Evolutionary conservation across 1,284 basidiomycete species (phyloP).

Genomic region (Flammula alnicola): DNA sequence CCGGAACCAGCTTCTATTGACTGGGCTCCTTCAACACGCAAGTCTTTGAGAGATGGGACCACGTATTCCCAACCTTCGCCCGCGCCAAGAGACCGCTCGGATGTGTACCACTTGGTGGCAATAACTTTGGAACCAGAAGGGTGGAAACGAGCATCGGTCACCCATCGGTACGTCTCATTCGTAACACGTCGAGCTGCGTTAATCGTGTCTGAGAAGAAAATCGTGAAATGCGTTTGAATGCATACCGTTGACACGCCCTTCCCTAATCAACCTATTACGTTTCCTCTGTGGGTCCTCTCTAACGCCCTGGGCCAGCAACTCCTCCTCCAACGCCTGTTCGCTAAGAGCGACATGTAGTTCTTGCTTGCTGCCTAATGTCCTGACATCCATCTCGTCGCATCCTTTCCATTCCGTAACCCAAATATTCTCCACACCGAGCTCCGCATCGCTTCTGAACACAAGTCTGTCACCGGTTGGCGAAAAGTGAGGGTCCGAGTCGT

Average conservation of each 20-base stretch:
- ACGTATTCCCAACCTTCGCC: conserved; percentile 74
- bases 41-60: conserved; percentile 42
- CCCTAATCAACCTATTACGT: conserved; percentile 53
- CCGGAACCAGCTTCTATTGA: conserved; percentile 53
- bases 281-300: conserved; percentile 54
- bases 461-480: conserved; percentile 65
- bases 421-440: conserved; percentile 72
- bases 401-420: conserved; percentile 70
- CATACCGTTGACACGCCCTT: conserved; percentile 62
- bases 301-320: conserved; percentile 50
- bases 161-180: conserved; percentile 74
- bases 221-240: conserved; percentile 13
- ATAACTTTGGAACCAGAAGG: conserved; percentile 63
- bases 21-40: conserved; percentile 20
- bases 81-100: conserved; percentile 61
- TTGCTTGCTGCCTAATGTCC: conserved; percentile 29
- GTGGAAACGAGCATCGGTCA: conserved; percentile 71
- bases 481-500: conserved; percentile 74
- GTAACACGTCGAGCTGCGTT: conserved; percentile 63
- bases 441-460: conserved; percentile 73
- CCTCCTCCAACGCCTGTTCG: conserved; percentile 49
- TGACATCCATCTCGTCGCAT: conserved; percentile 62
- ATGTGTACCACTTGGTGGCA: conserved; percentile 77
- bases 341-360: conserved; percentile 40
- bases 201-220: conserved; percentile 1